Conservation (phyloP, 2,329 filamentous ascomycete genomes). For the Colletotrichum somersetense region DNA sequence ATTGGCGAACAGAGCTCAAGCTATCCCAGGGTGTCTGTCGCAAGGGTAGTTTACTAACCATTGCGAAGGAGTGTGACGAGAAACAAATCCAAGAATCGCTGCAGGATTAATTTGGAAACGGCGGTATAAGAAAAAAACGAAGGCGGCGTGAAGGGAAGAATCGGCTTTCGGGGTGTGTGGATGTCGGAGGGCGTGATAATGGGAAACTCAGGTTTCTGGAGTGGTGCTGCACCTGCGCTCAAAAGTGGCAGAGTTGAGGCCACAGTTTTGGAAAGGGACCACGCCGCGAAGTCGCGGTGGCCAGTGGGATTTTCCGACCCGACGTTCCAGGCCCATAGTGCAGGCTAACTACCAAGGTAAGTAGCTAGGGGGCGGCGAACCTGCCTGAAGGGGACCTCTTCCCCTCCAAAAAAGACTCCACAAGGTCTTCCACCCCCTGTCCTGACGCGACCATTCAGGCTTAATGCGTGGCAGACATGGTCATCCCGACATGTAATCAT, state of each 20-base stretch:
- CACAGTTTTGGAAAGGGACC: constrained; percentile 57
- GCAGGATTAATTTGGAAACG: constrained; percentile 47
- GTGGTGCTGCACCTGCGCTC: constrained; percentile 40
- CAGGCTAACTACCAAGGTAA: background rate
- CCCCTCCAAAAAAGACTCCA: constrained; percentile 9
- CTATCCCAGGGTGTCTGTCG: background rate
- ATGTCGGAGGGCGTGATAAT: constrained; percentile 36
- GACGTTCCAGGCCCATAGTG: constrained; percentile 31
- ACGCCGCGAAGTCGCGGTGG: constrained; percentile 45
- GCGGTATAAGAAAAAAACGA: constrained; percentile 14
- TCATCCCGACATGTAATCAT: constrained; percentile 18
- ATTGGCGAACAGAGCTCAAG: background rate
- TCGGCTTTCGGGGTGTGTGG: constrained; percentile 45
- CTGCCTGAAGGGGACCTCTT: constrained; percentile 29
- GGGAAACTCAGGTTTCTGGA: constrained; percentile 29
- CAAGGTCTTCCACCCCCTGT: background rate
- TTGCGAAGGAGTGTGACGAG: constrained; percentile 37
- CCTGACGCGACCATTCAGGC: constrained; percentile 1
- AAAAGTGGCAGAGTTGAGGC: constrained; percentile 55
- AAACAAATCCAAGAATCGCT: constrained; percentile 47
- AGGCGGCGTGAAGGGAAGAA: constrained; percentile 34
- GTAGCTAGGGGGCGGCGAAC: constrained; percentile 28
- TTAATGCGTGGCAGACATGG: constrained; percentile 35
- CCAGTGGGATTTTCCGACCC: constrained; percentile 40
- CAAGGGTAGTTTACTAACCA: constrained; percentile 37